phyloP scores from a whole-genome alignment of 192 early-diverging fungal genomes.

The Backusella circina region DNA sequence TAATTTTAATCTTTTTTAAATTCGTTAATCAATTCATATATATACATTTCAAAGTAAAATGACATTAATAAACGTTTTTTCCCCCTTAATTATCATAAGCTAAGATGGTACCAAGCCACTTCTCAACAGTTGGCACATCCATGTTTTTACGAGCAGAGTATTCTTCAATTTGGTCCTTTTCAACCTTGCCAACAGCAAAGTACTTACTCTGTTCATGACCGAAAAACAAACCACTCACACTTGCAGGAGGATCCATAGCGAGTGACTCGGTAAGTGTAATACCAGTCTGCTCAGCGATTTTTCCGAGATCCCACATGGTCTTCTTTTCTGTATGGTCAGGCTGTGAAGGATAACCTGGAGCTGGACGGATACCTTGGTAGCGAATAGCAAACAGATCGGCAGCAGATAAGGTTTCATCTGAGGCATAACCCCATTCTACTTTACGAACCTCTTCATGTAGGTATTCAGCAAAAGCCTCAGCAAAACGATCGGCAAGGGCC shows the following conservation, averaged over 20 bases:
- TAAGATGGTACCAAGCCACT: constrained; percentile 73
- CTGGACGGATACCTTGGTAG: constrained; percentile 94
- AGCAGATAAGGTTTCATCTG: constrained; percentile 69
- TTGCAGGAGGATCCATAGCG: constrained; percentile 91
- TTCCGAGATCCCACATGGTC: constrained; percentile 89
- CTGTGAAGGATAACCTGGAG: constrained; percentile 93
- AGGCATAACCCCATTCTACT: constrained; percentile 85
- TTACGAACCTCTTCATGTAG: constrained; percentile 89
- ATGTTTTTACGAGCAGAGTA: constrained; percentile 72
- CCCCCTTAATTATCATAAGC: constrained; percentile 57
- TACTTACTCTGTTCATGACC: constrained; percentile 77
- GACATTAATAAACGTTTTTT: background rate
- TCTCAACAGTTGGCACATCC: constrained; percentile 61
- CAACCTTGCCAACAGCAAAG: constrained; percentile 95
- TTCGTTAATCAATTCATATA: background rate
- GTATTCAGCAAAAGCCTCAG: constrained; percentile 88
- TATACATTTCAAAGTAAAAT: background rate
- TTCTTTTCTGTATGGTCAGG: constrained; percentile 94
- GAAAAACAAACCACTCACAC: constrained; percentile 72
- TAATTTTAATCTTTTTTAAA: background rate
- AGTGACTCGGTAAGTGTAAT: constrained; percentile 90
- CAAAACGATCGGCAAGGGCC: constrained; percentile 90
- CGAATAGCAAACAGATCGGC: constrained; percentile 86
- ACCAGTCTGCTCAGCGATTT: constrained; percentile 75
- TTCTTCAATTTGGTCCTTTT: constrained; percentile 83